Conservation (phyloP, 805 yeast genomes). For the Hagleromyces aurorensis region DNA sequence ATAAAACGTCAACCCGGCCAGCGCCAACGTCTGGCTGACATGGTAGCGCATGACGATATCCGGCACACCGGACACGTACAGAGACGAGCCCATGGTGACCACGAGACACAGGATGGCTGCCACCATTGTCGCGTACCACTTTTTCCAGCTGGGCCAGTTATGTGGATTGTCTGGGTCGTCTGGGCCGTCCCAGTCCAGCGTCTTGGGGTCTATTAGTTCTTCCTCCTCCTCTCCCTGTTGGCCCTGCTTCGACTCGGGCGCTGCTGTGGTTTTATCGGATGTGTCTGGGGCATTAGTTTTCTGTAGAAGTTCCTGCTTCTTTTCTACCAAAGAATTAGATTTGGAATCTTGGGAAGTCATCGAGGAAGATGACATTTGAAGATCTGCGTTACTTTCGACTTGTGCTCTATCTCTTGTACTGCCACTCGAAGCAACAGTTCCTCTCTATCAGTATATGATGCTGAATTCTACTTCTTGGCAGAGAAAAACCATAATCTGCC, state of each 20-base stretch:
- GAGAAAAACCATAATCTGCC: too few species aligned
- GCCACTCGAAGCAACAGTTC: too few species aligned
- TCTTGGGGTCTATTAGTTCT: conserved; percentile 32
- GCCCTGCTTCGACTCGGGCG: background rate
- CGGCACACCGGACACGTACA: conserved; percentile 58
- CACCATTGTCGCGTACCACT: conserved; percentile 58
- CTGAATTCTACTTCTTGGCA: too few species aligned
- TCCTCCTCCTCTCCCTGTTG: conserved; percentile 3
- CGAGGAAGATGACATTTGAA: background rate
- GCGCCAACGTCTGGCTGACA: conserved; percentile 51
- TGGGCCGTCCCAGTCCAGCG: conserved; percentile 53
- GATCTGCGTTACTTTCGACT: background rate
- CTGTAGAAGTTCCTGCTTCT: conserved; percentile 1
- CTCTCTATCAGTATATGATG: too few species aligned
- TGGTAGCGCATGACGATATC: conserved; percentile 42
- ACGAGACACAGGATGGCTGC: conserved; percentile 59
- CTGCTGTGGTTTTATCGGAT: background rate
- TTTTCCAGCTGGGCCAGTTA: conserved; percentile 58
- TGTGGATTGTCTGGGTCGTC: conserved; percentile 57
- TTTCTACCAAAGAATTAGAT: background rate
- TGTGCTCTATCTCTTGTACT: too few species aligned
- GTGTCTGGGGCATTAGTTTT: conserved; percentile 1
- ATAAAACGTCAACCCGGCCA: conserved; percentile 65
- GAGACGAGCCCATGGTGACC: conserved; percentile 68
- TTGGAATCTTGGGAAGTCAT: conserved; percentile 1